phyloP scores from a whole-genome alignment of 192 early-diverging fungal genomes.

The Podila clonocystis region DNA sequence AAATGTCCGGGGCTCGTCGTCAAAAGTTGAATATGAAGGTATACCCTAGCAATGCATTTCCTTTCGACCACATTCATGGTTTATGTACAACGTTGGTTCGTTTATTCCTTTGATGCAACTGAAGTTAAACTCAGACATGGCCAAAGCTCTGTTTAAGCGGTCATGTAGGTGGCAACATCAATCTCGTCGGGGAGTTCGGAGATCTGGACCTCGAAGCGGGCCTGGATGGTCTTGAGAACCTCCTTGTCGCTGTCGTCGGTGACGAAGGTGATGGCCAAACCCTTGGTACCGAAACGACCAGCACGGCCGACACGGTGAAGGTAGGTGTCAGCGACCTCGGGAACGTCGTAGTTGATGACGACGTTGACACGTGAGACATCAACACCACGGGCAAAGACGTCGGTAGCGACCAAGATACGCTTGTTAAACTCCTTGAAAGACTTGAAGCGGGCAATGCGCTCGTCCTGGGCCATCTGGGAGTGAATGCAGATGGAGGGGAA shows the following conservation, averaged over 20 bases:
- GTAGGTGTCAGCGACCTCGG: conserved; percentile 89
- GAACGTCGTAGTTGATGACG: conserved; percentile 99
- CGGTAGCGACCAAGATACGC: conserved; percentile 97
- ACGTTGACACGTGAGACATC: conserved; percentile 99
- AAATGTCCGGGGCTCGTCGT: too few relatives aligned
- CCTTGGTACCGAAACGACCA: conserved; percentile 99
- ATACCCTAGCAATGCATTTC: too few relatives aligned
- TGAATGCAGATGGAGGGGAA: conserved; percentile 97
- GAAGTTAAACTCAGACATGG: not conserved
- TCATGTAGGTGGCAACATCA: conserved; percentile 62
- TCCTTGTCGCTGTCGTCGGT: conserved; percentile 82
- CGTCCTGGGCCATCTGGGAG: conserved; percentile 88
- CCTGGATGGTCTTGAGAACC: conserved; percentile 87
- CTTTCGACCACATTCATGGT: too few relatives aligned
- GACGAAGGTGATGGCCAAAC: conserved; percentile 94
- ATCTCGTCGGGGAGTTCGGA: conserved; percentile 86
- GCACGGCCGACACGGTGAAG: conserved; percentile 98
- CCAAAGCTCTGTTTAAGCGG: conserved; percentile 13
- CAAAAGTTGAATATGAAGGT: too few relatives aligned
- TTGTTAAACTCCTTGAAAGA: conserved; percentile 94
- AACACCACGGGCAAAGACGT: conserved; percentile 98
- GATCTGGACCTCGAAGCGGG: conserved; percentile 96
- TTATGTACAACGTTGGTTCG: too few relatives aligned
- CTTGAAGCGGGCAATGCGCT: conserved; percentile 93
- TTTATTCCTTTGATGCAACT: too few relatives aligned